Base-by-base conservation (phyloP, 148 eudicot genomes). In the Camellia lanceoleosa region DNA sequence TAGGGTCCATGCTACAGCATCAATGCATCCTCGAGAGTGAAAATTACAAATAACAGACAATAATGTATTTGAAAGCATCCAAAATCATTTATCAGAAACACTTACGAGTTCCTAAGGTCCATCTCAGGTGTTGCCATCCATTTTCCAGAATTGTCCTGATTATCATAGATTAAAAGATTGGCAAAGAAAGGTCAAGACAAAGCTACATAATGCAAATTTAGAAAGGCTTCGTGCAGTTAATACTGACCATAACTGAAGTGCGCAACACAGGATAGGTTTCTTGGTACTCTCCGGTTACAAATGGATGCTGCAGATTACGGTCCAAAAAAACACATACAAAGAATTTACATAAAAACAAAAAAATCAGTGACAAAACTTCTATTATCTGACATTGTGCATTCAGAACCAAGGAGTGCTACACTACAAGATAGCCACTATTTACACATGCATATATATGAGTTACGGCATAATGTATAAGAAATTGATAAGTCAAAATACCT, bases 271-370 rank as follows among this genome's bases (percentile, higher is more conserved):
- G 84, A 81, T 80, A 85, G 68, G 91, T 73, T 84, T 86, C 91
- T 75, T 75, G 82, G 67, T 80, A 82, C 77, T 90, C 91, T 68
- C 87, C 89, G 52, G 84, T 89, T 72, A 93, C 90, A 86, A 93
- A 93, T 51, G 91, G 92, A 87, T 93, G 97, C 97, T 93, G 89
- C 89, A 89, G 18, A 81, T 64, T 68, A 61, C 52, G 18, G 70
- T 19, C 5, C 49, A 74, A 6, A 64, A 64, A 56, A 14, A 3
- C 11, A 42, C 12, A 16, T 13, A 58, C 41, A 9, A 20, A 55
- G 42, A 6, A 56, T 13, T 42, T 23, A 14, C 15, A 72, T 6
- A 58, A 59, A 74, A n/a, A 30, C 10, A 61, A 67, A 59, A 49
- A 70, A 38, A 38, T 18, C 43, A 59, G 43, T 68, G 71, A 12